phyloP scores from a whole-genome alignment of 2,329 filamentous ascomycete genomes.

The Kalmusia sp. region DNA sequence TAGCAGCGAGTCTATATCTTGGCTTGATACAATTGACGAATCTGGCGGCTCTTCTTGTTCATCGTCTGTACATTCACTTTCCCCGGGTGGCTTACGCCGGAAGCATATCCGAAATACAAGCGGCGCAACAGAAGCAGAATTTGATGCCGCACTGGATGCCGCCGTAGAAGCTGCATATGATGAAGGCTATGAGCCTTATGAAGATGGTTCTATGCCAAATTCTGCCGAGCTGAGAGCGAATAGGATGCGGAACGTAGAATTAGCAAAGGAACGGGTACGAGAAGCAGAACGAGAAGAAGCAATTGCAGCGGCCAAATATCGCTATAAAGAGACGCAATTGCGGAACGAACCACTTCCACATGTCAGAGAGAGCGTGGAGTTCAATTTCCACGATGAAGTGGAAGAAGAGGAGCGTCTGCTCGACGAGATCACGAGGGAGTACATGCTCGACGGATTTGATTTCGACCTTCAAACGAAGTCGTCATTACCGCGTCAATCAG shows the following conservation, averaged over 20 bases:
- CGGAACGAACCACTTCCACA: constrained; percentile 56
- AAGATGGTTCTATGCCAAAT: constrained; percentile 54
- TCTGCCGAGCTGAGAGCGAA: constrained; percentile 43
- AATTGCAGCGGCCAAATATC: constrained; percentile 66
- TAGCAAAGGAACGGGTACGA: constrained; percentile 77
- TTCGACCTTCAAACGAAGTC: constrained; percentile 74
- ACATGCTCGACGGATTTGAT: constrained; percentile 82
- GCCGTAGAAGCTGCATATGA: constrained; percentile 97
- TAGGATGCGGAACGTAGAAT: constrained; percentile 67
- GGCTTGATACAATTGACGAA: constrained; percentile 94
- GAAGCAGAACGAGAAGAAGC: constrained; percentile 75
- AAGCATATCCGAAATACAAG: constrained; percentile 74
- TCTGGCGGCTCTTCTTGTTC: constrained; percentile 77
- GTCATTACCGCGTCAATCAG: constrained; percentile 76
- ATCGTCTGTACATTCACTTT: constrained; percentile 81
- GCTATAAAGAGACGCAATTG: constrained; percentile 57
- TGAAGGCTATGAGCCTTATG: constrained; percentile 81
- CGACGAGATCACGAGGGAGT: constrained; percentile 87
- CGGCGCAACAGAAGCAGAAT: constrained; percentile 82
- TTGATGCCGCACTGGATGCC: constrained; percentile 91
- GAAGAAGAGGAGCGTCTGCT: constrained; percentile 63
- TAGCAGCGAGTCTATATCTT: constrained; percentile 84
- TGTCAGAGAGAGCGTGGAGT: constrained; percentile 46
- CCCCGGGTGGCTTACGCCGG: constrained; percentile 72
- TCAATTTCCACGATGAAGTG: constrained; percentile 47